phyloP scores from a whole-genome alignment of 2,329 filamentous ascomycete genomes.

The Neofusicoccum parvum region DNA sequence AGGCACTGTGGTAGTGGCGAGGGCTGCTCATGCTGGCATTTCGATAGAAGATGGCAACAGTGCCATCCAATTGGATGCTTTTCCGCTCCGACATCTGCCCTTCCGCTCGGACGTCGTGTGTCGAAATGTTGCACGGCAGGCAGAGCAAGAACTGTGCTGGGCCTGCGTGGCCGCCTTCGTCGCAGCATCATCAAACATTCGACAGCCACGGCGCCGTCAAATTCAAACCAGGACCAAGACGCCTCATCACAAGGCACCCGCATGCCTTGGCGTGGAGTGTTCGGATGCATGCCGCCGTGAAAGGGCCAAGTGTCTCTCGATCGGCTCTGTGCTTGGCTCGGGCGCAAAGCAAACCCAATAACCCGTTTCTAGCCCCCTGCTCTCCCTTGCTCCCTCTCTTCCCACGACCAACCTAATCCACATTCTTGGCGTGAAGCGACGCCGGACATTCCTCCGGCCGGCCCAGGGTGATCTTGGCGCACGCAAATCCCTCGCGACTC shows the following conservation, averaged over 20 bases:
- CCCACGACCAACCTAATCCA: neutral
- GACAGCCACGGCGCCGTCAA: neutral
- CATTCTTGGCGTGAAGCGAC: neutral
- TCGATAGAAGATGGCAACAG: neutral
- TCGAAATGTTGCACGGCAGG: neutral
- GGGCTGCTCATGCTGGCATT: neutral
- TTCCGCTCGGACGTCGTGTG: neutral
- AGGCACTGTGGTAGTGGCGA: neutral
- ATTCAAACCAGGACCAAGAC: neutral
- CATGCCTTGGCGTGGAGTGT: neutral
- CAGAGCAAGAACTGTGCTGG: neutral
- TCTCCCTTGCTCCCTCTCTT: neutral
- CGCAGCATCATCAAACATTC: neutral
- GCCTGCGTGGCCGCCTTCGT: neutral
- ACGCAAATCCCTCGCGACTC: neutral
- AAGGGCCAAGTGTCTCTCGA: neutral
- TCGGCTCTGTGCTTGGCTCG: neutral
- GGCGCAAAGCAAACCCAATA: neutral
- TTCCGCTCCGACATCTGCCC: neutral
- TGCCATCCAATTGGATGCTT: neutral
- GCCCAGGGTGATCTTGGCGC: neutral
- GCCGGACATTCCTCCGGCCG: constrained; percentile 10
- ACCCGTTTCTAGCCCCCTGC: neutral
- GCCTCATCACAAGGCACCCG: neutral
- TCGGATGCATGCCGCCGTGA: neutral